A percentile compares a stretch with the other conserved stretches of the same genome.
Conservation (phyloP, 345 rosid genomes). For the Citrus australasica region DNA sequence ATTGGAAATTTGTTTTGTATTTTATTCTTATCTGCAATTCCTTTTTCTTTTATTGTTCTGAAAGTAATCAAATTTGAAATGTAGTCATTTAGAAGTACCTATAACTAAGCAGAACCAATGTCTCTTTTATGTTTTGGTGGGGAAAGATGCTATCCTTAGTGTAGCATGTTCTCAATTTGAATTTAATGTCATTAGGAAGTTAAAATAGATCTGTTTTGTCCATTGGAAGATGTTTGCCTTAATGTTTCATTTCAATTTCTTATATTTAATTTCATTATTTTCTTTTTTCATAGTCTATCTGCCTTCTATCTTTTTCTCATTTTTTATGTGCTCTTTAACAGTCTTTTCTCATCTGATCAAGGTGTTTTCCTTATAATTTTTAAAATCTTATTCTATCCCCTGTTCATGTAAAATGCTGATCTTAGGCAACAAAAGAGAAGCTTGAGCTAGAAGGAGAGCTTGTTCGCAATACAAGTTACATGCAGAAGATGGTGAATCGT, state of each 20-base stretch:
- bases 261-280: not conserved
- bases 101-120: not conserved
- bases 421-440: slow-evolving; percentile 68
- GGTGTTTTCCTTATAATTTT: not conserved
- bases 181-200: not conserved
- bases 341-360: not conserved
- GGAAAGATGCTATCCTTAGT: not conserved
- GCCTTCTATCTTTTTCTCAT: not conserved
- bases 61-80: not conserved
- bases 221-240: not conserved
- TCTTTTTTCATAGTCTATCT: not conserved
- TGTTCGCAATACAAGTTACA: slow-evolving; percentile 31
- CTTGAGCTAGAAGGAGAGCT: slow-evolving; percentile 54
- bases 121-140: not conserved
- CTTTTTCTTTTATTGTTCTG: not conserved
- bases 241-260: not conserved
- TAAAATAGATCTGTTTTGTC: not conserved
- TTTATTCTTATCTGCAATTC: not conserved
- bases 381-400: not conserved
- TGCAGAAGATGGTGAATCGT: slow-evolving; percentile 43
- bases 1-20: not conserved
- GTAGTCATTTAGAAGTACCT: not conserved
- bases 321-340: not conserved
- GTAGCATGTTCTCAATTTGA: not conserved
- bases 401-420: slow-evolving; percentile 18